Base-by-base conservation (phyloP, 192 early-diverging fungal species). In the Backusella westeae region DNA sequence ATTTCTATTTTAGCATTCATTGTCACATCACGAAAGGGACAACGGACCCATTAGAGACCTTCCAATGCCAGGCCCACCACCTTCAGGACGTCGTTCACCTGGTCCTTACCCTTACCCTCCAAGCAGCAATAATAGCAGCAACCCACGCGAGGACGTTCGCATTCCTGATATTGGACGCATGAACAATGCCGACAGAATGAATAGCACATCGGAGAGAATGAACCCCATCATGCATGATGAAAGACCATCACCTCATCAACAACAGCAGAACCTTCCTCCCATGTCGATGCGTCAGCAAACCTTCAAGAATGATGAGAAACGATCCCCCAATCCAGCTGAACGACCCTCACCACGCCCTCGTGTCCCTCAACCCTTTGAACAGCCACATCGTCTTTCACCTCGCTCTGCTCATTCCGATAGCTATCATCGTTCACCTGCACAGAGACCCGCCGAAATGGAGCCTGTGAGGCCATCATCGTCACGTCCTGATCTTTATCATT, bases 141-240 rank as follows among this genome's bases (percentile, higher is more conserved):
- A 39, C 38, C 38, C 72, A 39, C 78, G 78, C 9, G 81, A 78
- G n/a, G 77, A 82, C 34, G 49, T 78, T 14, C 73, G 77, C 32
- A 82, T 82, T 75, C 77, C 81, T n/a, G 77, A 82, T 39, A 82
- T 82, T 41, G 78, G 78, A 39, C 38, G 38, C 38, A 39, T 39
- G 38, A 39, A 39, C 38, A 39, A 39, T 39, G 9, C 38, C 38
- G 38, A 39, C 38, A 39, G 38, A 39, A 39, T 39, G 7, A 39
- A 39, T 10, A 39, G 10, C 2, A 10, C 38, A 1, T 39, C 38
- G 9, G 38, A 39, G 38, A 39, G 38, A 39, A 9, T 82, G 77
- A 82, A 77, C 73, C 39, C 77, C 74, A n/a, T 73, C 69, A 52
- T 77, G 77, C 59, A 80, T 15, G 69, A 76, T 32, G 75, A 53